Base-by-base conservation (phyloP, 2,329 filamentous ascomycete species). In the Penicillium hesseltinei region DNA sequence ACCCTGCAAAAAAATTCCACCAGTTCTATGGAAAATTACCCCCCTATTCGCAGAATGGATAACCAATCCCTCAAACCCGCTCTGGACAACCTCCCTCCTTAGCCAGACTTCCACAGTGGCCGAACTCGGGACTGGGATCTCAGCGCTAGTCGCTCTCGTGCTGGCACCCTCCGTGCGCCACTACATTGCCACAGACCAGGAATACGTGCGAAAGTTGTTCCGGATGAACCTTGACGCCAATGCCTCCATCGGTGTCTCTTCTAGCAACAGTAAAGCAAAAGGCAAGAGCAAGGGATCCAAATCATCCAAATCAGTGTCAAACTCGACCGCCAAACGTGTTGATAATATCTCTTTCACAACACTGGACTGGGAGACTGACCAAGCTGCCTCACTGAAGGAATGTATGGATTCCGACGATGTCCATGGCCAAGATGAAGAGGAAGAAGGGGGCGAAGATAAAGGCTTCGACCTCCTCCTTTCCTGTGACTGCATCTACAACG, bases 401-500 rank as follows among this genome's bases (percentile, higher is more conserved):
- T 68, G 77, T 46, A 71, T 82, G 2, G 63, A 62, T 2, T n/a
- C 59, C 0, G 38, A 55, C 21, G 35, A 35, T 10, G 5, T 3
- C 13, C 33, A 17, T 17, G 27, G 21, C 17, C 13, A 31, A 6
- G 29, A 69, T 46, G 57, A 67, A 60, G 54, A 25, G 8, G 36
- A 69, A 51, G 56, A 68, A 61, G 54, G 70, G 40, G 57, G 69
- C 62, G 44, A 69, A 65, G 67, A 71, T 46, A 61, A 55, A 3
- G 81, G 82, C 56, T 88, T 94, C 63, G 89, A 95, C 67, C 75
- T 86, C 15, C 79, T 97, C 11, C 72, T 97, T 36, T 91, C 92
- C 4, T 96, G 91, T 70, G 94, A 99, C 74, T 97, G 92, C 74
- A 88, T 99, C 65, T 99, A 95, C 79, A 99, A 97, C 75, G 90